phyloP scores from a whole-genome alignment of 768 basidiomycete genomes.

The Panaeolus papilionaceus region DNA sequence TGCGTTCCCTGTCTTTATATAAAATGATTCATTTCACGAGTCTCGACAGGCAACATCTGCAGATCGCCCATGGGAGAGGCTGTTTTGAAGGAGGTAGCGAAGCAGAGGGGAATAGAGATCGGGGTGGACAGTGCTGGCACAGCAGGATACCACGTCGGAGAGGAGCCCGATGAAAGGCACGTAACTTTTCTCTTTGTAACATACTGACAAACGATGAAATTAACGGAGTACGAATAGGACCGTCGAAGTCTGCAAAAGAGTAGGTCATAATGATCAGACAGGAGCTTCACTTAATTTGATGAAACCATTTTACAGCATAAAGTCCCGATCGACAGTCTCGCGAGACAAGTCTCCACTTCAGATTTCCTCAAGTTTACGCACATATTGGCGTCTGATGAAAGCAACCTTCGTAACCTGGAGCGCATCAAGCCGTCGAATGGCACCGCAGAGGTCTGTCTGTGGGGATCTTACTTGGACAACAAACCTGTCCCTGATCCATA shows the following conservation, averaged over 20 bases:
- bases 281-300: background rate
- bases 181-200: conserved; percentile 18
- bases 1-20: background rate
- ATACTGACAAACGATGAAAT: background rate
- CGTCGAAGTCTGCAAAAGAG: conserved; percentile 73
- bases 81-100: conserved; percentile 73
- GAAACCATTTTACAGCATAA: conserved; percentile 55
- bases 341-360: conserved; percentile 64
- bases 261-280: conserved; percentile 29
- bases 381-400: conserved; percentile 85
- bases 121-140: conserved; percentile 87
- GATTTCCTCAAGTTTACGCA: conserved; percentile 84
- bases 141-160: conserved; percentile 82
- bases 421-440: conserved; percentile 54
- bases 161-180: conserved; percentile 84
- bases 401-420: conserved; percentile 70
- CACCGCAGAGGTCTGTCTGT: conserved; percentile 74
- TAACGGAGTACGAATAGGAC: conserved; percentile 51
- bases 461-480: conserved; percentile 78
- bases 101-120: conserved; percentile 69
- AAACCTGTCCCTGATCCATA: conserved; percentile 86
- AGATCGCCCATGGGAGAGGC: conserved; percentile 95
- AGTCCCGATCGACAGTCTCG: conserved; percentile 72
- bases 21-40: background rate
- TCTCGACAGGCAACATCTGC: conserved; percentile 75